Percentiles rank a stretch among this genome's conserved stretches.
Conservation (phyloP, 2,329 filamentous ascomycete species). For the Penicillium sp. region DNA sequence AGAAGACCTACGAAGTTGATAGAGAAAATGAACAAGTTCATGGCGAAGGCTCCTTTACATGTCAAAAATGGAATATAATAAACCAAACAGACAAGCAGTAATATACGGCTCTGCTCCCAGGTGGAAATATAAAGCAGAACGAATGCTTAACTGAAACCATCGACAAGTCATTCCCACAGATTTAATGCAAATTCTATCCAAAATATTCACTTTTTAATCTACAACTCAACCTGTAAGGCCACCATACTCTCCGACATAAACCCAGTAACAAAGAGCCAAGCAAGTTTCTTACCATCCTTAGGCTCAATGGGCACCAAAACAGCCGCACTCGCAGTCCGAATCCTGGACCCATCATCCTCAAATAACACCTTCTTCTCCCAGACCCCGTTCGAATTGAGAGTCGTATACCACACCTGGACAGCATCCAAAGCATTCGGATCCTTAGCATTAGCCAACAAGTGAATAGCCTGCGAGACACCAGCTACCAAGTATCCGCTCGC, state of each 20-base stretch:
- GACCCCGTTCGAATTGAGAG: conserved; percentile 17
- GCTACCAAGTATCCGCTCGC: conserved; percentile 55
- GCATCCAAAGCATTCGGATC: conserved; percentile 39
- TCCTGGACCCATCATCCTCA: conserved; percentile 54
- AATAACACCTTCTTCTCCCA: conserved; percentile 54
- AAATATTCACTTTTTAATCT: not conserved
- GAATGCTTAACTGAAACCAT: too few species aligned
- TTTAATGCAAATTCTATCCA: not conserved
- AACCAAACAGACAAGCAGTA: too few species aligned
- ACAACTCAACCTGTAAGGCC: conserved; percentile 54
- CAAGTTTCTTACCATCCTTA: conserved; percentile 45
- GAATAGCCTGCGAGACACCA: conserved; percentile 45
- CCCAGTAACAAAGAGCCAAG: conserved; percentile 59
- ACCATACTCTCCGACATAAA: conserved; percentile 51
- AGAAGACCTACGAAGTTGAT: too few species aligned
- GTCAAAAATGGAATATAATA: too few species aligned
- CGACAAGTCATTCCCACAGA: too few species aligned
- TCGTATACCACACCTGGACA: conserved; percentile 49
- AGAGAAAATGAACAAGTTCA: not conserved
- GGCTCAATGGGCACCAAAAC: conserved; percentile 56
- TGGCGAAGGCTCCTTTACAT: too few species aligned
- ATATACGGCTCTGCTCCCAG: too few species aligned
- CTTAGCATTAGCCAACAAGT: conserved; percentile 38
- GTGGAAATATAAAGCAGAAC: too few species aligned
- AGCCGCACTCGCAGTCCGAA: conserved; percentile 52